phyloP scores from a whole-genome alignment of 2,329 filamentous ascomycete genomes.

The Monosporascus sp. region DNA sequence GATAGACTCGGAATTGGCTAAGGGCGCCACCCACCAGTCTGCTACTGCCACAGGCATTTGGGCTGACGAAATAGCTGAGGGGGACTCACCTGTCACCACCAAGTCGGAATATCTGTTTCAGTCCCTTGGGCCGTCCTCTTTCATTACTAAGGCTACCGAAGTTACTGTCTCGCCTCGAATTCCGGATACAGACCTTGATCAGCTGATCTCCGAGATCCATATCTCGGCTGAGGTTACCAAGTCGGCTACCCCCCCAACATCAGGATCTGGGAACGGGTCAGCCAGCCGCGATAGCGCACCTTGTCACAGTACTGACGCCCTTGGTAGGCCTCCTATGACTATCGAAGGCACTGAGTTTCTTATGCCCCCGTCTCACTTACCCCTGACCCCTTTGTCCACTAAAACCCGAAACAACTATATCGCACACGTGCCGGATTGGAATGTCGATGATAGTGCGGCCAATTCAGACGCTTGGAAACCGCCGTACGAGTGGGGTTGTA shows the following conservation, averaged over 20 bases:
- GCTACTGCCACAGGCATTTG: conserved; percentile 27
- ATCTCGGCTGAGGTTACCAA: conserved; percentile 29
- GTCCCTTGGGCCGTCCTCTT: conserved; percentile 35
- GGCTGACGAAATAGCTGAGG: conserved; percentile 23
- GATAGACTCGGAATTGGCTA: conserved; percentile 40
- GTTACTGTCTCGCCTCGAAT: conserved; percentile 29
- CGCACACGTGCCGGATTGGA: conserved; percentile 19
- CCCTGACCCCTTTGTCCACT: conserved; percentile 17
- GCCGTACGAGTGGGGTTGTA: conserved; percentile 38
- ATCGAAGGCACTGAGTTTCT: conserved; percentile 19
- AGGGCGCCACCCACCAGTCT: conserved; percentile 38
- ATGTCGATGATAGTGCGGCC: conserved; percentile 21
- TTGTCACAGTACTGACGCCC: conserved; percentile 3
- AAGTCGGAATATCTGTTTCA: conserved; percentile 32
- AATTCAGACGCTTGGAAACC: conserved; percentile 41
- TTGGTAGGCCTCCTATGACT: conserved; percentile 5
- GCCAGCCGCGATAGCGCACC: conserved; percentile 5
- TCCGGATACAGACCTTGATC: conserved; percentile 28
- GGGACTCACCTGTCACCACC: conserved; percentile 23
- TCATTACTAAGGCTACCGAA: conserved; percentile 36
- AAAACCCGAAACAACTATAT: conserved; percentile 9
- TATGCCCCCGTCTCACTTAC: conserved; percentile 12
- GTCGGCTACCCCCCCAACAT: conserved; percentile 22
- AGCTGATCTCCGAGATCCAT: conserved; percentile 30
- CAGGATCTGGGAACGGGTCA: conserved; percentile 26